A percentile compares a stretch with the other conserved stretches of the same genome.
Conservation (phyloP, 495 filamentous ascomycete species). For the Astrothelium subdiscretum region DNA sequence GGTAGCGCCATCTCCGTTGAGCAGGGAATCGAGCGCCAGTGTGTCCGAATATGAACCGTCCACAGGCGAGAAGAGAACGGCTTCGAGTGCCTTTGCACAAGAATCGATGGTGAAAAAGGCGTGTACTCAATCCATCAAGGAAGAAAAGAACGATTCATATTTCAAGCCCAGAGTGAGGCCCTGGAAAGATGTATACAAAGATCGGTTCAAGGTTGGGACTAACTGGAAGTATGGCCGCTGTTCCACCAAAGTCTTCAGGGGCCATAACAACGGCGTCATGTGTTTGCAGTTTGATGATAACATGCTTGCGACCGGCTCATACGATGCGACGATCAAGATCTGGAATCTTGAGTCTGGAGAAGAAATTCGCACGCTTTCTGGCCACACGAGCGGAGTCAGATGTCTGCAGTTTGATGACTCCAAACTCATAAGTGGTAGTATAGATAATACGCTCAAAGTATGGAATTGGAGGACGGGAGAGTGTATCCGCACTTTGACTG, state of each 20-base stretch:
- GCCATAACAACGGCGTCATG: conserved; percentile 90
- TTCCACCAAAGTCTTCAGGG: conserved; percentile 66
- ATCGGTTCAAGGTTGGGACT: conserved; percentile 77
- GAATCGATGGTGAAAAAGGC: conserved; percentile 12
- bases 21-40: not conserved
- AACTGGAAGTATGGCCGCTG: conserved; percentile 95
- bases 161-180: conserved; percentile 54
- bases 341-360: conserved; percentile 88
- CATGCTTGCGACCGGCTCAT: conserved; percentile 86
- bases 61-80: conserved; percentile 4
- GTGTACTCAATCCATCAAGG: conserved; percentile 11
- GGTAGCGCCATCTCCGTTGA: conserved; percentile 5
- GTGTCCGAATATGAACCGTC: not conserved
- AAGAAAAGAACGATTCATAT: conserved; percentile 23
- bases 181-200: conserved; percentile 90
- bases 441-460: conserved; percentile 72
- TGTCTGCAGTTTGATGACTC: conserved; percentile 88
- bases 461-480: conserved; percentile 96
- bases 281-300: conserved; percentile 92
- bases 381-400: conserved; percentile 72
- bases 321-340: conserved; percentile 88
- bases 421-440: conserved; percentile 73
- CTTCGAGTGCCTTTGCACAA: not conserved
- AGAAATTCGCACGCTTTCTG: conserved; percentile 67
- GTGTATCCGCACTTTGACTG: conserved; percentile 69